A percentile compares a stretch with the other conserved stretches of the same genome.
These are phyloP conservation scores for Myriosclerotinia curreyana DNA, from an alignment of 2,329 filamentous ascomycete species.

Conservation along the genomic window DNA sequence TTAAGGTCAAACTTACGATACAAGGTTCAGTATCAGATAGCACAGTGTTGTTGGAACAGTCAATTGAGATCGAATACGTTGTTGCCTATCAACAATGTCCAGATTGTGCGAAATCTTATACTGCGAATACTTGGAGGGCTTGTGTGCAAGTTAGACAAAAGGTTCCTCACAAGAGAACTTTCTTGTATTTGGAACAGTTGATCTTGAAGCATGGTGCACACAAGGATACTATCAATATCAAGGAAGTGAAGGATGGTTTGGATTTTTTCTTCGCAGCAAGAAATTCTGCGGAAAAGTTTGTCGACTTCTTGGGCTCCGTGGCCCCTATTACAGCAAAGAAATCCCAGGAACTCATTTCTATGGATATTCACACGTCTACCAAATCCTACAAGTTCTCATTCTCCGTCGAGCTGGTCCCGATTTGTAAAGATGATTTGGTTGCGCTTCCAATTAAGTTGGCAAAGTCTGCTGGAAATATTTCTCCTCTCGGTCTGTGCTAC, in stretches of 20 bases:
- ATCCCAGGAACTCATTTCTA: constrained; percentile 88
- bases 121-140: constrained; percentile 92
- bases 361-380: constrained; percentile 85
- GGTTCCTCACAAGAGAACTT: constrained; percentile 89
- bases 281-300: constrained; percentile 89
- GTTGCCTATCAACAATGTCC: constrained; percentile 91
- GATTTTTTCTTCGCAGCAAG: constrained; percentile 91
- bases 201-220: constrained; percentile 93
- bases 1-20: constrained; percentile 94
- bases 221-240: constrained; percentile 94
- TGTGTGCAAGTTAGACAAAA: constrained; percentile 95
- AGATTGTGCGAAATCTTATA: constrained; percentile 94
- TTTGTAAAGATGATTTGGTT: constrained; percentile 97
- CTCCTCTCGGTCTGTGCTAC: constrained; percentile 80
- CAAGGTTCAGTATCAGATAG: constrained; percentile 66
- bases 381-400: constrained; percentile 95
- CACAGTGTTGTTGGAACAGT: constrained; percentile 79
- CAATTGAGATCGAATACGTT: constrained; percentile 90
- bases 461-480: constrained; percentile 82
- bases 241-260: constrained; percentile 90
- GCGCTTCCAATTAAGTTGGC: constrained; percentile 86
- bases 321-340: constrained; percentile 77
- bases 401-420: constrained; percentile 83
- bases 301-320: constrained; percentile 84
- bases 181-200: constrained; percentile 82